phyloP scores from a whole-genome alignment of 1,139 yeast genomes.

The Nadsonia commutata region DNA sequence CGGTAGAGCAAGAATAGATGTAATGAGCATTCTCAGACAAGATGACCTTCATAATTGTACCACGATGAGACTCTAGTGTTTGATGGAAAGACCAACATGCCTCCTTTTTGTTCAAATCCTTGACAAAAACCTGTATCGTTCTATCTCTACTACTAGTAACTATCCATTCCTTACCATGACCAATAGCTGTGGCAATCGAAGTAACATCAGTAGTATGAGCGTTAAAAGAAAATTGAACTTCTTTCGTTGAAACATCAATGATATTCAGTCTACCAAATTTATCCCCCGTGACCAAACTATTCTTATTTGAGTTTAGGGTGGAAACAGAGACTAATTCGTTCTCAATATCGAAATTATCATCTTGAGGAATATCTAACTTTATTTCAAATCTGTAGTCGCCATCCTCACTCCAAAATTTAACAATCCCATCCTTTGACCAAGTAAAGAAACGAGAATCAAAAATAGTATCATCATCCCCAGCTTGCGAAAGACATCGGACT shows the following conservation, averaged over 20 bases:
- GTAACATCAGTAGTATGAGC: constrained; percentile 19
- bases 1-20: constrained; percentile 42
- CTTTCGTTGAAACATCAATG: constrained; percentile 1
- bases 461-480: neutral
- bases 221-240: constrained; percentile 7
- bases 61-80: constrained; percentile 44
- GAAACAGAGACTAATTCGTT: constrained; percentile 2
- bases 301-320: neutral
- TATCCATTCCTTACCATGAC: constrained; percentile 10
- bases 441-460: constrained; percentile 12
- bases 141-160: constrained; percentile 38
- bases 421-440: constrained; percentile 17
- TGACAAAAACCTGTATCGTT: constrained; percentile 39
- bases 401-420: constrained; percentile 12
- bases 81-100: constrained; percentile 37
- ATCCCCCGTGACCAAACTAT: constrained; percentile 13
- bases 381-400: constrained; percentile 10
- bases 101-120: constrained; percentile 10
- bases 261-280: constrained; percentile 11
- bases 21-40: constrained; percentile 19
- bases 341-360: neutral
- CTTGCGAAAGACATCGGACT: neutral
- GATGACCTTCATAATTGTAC: constrained; percentile 31
- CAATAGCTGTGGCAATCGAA: constrained; percentile 10
- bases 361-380: constrained; percentile 1